A percentile compares a stretch with the other conserved stretches of the same genome.
Conservation (phyloP, 768 basidiomycete genomes). For the Mycena latifolia region DNA sequence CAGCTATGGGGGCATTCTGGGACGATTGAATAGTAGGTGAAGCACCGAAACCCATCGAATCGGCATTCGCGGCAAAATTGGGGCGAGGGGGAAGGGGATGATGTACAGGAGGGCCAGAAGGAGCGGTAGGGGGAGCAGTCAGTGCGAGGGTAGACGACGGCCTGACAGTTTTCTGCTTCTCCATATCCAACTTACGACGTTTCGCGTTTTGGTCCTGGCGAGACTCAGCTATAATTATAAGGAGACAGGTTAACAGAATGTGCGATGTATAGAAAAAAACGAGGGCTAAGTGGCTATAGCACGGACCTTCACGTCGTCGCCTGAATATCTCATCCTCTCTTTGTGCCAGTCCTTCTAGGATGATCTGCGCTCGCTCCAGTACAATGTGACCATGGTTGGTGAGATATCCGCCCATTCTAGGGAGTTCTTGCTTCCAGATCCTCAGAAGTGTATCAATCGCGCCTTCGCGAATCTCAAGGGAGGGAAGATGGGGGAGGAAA, state of each 20-base stretch:
- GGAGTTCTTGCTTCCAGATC: constrained; percentile 95
- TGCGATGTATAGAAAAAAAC: constrained; percentile 16
- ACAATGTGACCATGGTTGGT: constrained; percentile 94
- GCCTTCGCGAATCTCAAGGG: constrained; percentile 98
- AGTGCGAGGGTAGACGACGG: constrained; percentile 65
- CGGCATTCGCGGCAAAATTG: constrained; percentile 80
- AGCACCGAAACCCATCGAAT: constrained; percentile 83
- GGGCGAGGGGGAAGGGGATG: constrained; percentile 71
- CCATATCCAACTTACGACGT: constrained; percentile 80
- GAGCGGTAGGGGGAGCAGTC: constrained; percentile 59
- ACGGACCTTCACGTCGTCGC: constrained; percentile 90
- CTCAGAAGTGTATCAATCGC: constrained; percentile 96
- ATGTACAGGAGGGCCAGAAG: constrained; percentile 42
- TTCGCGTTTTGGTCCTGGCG: constrained; percentile 94
- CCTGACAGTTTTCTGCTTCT: constrained; percentile 51
- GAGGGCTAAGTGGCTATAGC: constrained; percentile 36
- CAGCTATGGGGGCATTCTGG: constrained; percentile 68
- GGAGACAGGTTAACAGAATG: constrained; percentile 38
- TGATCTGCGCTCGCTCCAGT: constrained; percentile 89
- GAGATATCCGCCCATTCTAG: constrained; percentile 97
- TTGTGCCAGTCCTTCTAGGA: constrained; percentile 94
- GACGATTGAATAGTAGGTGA: constrained; percentile 68
- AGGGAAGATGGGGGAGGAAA: constrained; percentile 98
- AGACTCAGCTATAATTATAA: constrained; percentile 80
- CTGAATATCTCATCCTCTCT: constrained; percentile 97